Conservation (phyloP, 2,329 filamentous ascomycete species). For the Colletotrichum ledebouriae region DNA sequence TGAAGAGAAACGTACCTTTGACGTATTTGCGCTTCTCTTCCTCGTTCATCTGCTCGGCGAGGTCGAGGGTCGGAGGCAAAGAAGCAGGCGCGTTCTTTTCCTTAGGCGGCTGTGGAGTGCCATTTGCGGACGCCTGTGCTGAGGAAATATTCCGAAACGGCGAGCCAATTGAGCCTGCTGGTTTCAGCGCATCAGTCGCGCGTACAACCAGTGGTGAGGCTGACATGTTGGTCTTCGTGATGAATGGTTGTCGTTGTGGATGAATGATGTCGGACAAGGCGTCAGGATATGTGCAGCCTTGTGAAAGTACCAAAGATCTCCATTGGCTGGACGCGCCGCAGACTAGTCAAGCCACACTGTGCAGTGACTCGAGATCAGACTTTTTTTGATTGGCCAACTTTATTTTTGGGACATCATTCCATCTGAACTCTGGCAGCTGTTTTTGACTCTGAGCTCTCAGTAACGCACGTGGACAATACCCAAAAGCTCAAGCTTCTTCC, state of each 20-base stretch:
- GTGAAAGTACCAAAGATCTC: background rate
- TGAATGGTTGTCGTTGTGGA: slow-evolving; percentile 16
- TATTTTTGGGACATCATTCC: too few relatives aligned
- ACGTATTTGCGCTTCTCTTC: slow-evolving; percentile 90
- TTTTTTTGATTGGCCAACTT: background rate
- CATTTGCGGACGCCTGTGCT: slow-evolving; percentile 57
- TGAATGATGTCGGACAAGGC: slow-evolving; percentile 23
- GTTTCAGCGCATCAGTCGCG: slow-evolving; percentile 52
- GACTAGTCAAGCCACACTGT: background rate
- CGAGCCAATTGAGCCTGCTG: slow-evolving; percentile 55
- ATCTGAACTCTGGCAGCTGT: too few relatives aligned
- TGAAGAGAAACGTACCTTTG: slow-evolving; percentile 70
- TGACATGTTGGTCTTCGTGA: slow-evolving; percentile 54
- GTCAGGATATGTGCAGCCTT: slow-evolving; percentile 30
- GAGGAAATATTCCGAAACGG: slow-evolving; percentile 60
- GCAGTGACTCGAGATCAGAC: background rate
- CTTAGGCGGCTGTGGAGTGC: slow-evolving; percentile 56
- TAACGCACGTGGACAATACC: too few relatives aligned
- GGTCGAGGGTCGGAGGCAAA: slow-evolving; percentile 62
- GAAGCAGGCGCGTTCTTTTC: slow-evolving; percentile 44
- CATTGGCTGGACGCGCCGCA: slow-evolving; percentile 31
- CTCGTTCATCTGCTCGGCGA: slow-evolving; percentile 86
- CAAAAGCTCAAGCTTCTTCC: too few relatives aligned
- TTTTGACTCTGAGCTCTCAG: too few relatives aligned
- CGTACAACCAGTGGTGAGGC: slow-evolving; percentile 61